Evolutionary conservation across 129 eudicot genomes (phyloP), one percentile per base, ranked within the genome.

Genomic region (Tanacetum coccineum): DNA sequence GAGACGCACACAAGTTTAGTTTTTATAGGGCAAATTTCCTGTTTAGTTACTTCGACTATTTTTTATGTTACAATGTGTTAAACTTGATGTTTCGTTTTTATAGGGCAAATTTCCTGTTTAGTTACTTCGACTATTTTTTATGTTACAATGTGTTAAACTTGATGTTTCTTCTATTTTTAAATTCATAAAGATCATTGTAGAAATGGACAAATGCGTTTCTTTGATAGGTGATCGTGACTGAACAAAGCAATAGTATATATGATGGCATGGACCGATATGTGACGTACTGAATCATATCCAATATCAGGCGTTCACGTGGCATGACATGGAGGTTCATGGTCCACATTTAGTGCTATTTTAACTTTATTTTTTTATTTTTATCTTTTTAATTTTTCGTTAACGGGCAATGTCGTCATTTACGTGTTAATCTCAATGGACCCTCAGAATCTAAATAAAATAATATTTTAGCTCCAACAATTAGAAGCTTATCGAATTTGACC

Each of bases 301-400:
- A 58, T 58, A 30, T 19, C 8, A 9, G 10, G 60, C n/a, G 18
- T 58, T 45, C 69, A 67, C 68, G 74, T 75, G 74, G 56, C 74
- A 58, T 17, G 20, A 49, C 74, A 59, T 50, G 74, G 64, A 51
- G 25, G 36, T 48, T 39, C 4, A 59, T 68, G 74, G 60, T 68
- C 79, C 79, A 75, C 62, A n/a, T 47, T 13, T 67, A 48, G 79
- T 75, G 79, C 79, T 59, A 7, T 15, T 59, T 40, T 63, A 19
- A 49, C 68, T 36, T 75, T 67, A 7, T 52, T 39, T 52, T 39
- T n/a, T 9, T 18, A 3, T 28, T 10, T 15, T 59, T 26, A 9
- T 20, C 1, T 39, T 68, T 14, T n/a, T 13, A 26, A 14, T 60
- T 61, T 32, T 42, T 32, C 22, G 8, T n/a, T 40, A 0, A 57